A percentile compares a stretch with the other conserved stretches of the same genome.
Evolutionary conservation across 2,329 filamentous ascomycete genomes (phyloP).

Genomic region (Fusarium sp.): DNA sequence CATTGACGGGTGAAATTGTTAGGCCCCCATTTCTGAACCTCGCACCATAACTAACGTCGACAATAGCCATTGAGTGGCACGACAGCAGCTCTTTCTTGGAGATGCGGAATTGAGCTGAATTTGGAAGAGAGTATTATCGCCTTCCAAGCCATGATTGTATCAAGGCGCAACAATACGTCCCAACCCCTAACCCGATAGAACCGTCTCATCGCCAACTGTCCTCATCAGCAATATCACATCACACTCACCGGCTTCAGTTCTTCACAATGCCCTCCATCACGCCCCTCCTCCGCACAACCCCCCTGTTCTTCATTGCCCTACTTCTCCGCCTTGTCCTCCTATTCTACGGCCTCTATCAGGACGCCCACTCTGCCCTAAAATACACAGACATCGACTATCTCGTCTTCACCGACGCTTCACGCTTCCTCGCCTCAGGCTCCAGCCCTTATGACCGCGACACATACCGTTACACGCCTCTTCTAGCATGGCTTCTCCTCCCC

Average conservation of each 20-base stretch:
- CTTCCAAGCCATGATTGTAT: conserved; percentile 34
- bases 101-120: background rate
- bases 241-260: conserved; percentile 15
- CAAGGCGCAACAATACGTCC: conserved; percentile 3
- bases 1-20: conserved; percentile 38
- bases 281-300: conserved; percentile 53
- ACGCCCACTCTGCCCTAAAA: conserved; percentile 91
- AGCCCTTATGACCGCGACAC: conserved; percentile 93
- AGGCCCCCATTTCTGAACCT: conserved; percentile 37
- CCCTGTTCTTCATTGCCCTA: conserved; percentile 71
- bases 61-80: conserved; percentile 31
- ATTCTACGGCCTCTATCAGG: conserved; percentile 92
- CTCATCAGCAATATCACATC: conserved; percentile 33
- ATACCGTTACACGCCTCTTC: conserved; percentile 95
- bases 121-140: background rate
- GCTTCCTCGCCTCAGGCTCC: conserved; percentile 76
- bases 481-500: conserved; percentile 92
- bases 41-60: conserved; percentile 19
- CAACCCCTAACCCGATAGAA: conserved; percentile 8
- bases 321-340: conserved; percentile 82
- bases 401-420: conserved; percentile 96
- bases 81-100: conserved; percentile 12
- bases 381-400: conserved; percentile 99
- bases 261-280: conserved; percentile 44
- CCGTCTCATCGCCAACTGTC: conserved; percentile 47